Evolutionary conservation across 495 filamentous ascomycete species (phyloP).

Genomic region (Lophiostoma macrostomum): DNA sequence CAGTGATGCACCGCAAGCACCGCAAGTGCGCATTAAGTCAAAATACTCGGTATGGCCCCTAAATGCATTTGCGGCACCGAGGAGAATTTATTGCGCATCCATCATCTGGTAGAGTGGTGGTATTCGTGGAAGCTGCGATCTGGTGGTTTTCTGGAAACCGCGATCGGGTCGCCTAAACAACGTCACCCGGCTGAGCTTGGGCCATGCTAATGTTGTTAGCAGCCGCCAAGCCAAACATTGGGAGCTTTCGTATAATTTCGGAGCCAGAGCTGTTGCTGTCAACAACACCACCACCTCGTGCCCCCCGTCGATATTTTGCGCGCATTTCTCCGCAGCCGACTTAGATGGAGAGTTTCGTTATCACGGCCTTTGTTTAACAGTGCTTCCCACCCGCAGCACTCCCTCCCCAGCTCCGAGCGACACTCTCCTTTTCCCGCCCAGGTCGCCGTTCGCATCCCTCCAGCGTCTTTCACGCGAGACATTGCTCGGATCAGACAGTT

Average conservation of each 20-base stretch:
- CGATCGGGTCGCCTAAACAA: too few relatives aligned
- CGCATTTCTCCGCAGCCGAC: constrained; percentile 28
- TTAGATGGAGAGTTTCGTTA: constrained; percentile 34
- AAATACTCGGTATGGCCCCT: too few relatives aligned
- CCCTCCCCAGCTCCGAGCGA: constrained; percentile 4
- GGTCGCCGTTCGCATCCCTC: constrained; percentile 1
- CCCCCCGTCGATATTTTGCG: constrained; percentile 5
- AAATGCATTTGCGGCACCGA: neutral
- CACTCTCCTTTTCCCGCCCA: constrained; percentile 19
- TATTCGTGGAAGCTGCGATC: neutral
- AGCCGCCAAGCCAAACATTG: neutral
- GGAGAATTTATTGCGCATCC: neutral
- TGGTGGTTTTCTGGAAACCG: neutral
- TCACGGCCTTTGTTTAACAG: constrained; percentile 26
- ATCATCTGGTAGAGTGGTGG: neutral
- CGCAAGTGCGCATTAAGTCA: too few relatives aligned
- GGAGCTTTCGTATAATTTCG: neutral
- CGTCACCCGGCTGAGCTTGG: too few relatives aligned
- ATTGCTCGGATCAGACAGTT: too few relatives aligned
- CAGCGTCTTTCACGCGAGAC: constrained; percentile 1
- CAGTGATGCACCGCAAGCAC: too few relatives aligned
- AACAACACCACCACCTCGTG: constrained; percentile 19
- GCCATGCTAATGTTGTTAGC: neutral
- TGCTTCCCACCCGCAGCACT: constrained; percentile 7
- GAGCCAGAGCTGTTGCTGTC: constrained; percentile 1